Evolutionary conservation across 345 rosid species (phyloP).

Genomic region (Populus pruinosa): DNA sequence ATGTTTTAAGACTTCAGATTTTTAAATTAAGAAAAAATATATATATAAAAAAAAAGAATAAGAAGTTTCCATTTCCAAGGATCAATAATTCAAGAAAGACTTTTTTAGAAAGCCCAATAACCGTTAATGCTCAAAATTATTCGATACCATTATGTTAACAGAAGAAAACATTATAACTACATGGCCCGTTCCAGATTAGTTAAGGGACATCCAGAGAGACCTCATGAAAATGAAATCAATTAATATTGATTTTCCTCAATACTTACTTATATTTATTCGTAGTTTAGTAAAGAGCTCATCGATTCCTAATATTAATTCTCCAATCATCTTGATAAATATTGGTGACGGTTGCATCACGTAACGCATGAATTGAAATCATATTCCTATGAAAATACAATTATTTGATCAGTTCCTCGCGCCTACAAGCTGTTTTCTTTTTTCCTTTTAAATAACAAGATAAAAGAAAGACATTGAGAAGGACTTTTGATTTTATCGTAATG

Average conservation of each 20-base stretch:
- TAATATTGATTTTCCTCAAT: conserved; percentile 39
- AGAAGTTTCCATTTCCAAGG: too few species aligned
- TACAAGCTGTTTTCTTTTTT: neutral
- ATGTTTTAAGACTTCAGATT: too few species aligned
- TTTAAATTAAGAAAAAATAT: too few species aligned
- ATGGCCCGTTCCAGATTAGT: conserved; percentile 35
- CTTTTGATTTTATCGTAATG: conserved; percentile 19
- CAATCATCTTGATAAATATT: conserved; percentile 6
- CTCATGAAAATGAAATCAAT: conserved; percentile 53
- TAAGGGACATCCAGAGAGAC: conserved; percentile 41
- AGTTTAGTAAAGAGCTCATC: conserved; percentile 25
- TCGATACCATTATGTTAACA: neutral
- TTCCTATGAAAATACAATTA: neutral
- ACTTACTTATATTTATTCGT: conserved; percentile 30
- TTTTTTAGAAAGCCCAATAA: neutral
- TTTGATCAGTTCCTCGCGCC: neutral
- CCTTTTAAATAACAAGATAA: neutral
- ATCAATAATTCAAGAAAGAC: neutral
- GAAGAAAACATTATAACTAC: conserved; percentile 35
- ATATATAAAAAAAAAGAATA: too few species aligned
- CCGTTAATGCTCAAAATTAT: neutral
- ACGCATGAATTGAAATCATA: conserved; percentile 9
- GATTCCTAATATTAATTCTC: neutral
- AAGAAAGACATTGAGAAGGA: conserved; percentile 16
- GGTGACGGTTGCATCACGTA: conserved; percentile 42